Base-by-base conservation (phyloP, 2,329 filamentous ascomycete genomes). In the Colletotrichum noveboracense region DNA sequence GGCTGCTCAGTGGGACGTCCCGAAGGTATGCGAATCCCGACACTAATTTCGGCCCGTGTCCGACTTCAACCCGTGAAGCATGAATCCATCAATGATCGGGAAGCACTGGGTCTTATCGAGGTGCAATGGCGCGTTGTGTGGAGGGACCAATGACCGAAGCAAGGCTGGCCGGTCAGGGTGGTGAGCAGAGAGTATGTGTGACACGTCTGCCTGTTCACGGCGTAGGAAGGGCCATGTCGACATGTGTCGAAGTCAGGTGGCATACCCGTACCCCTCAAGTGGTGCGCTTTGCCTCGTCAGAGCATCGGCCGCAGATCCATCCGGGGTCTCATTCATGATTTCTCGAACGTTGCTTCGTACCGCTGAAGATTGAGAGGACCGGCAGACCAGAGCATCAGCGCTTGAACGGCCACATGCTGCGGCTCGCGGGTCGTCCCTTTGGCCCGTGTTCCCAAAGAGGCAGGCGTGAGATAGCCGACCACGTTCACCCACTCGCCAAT, bases 401-500 rank as follows among this genome's bases (percentile, higher is more conserved):
- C 95, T 81, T 98, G 95, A 21, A 98, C 87, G 72, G 86, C 81
- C 32, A 89, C 84, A 69, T 77, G 77, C 18, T 78, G 74, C 65
- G 64, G 73, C 65, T 74, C 76, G 66, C 61, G 30, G 66, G 28
- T 55, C 76, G 64, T 72, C 48, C 65, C 68, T 67, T 62, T 74
- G 60, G 70, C 48, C 76, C 66, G 58, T 21, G 65, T 71, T 52
- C 74, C 61, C 61, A 56, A 12, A 34, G 65, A 61, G 30, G 43
- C 67, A 58, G 82, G 82, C 55, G 87, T 89, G 70, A 96, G 87
- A 82, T 97, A 97, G 7, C 96, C 96, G 78, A 98, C 91, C 5
- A 98, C 89, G 82, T 98, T 98, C 66, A 98, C 85, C 96, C 96
- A 98, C 75, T 93, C 90, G n/a, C 96, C 96, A 30, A 94, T 86